These are phyloP conservation scores for Elongisporangium anandrum DNA, from an alignment of 352 stramenopile genomes.

Conservation along the genomic window DNA sequence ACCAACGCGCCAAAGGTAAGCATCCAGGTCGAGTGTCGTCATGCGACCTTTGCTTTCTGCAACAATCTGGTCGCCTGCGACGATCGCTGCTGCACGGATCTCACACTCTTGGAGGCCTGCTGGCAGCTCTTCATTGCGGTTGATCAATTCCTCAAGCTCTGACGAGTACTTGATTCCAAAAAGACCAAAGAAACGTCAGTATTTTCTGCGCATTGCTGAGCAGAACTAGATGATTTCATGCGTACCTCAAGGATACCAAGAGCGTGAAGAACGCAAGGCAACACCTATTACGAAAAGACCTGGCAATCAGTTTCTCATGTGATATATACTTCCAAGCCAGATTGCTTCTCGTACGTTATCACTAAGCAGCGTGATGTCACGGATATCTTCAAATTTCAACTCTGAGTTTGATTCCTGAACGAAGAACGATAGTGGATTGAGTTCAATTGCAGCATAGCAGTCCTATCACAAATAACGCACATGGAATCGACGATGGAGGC, in stretches of 20 bases:
- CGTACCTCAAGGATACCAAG: conserved; percentile 66
- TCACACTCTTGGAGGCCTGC: conserved; percentile 51
- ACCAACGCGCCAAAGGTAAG: conserved; percentile 72
- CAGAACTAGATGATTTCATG: not conserved
- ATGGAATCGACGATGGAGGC: conserved; percentile 64
- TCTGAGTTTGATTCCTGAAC: conserved; percentile 37
- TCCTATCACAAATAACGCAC: conserved; percentile 14
- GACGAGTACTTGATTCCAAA: conserved; percentile 35
- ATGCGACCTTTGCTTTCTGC: conserved; percentile 41
- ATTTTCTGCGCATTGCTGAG: not conserved
- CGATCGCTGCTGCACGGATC: conserved; percentile 53
- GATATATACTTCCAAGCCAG: not conserved
- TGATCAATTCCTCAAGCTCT: conserved; percentile 44
- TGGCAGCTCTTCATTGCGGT: conserved; percentile 41
- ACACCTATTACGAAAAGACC: conserved; percentile 27
- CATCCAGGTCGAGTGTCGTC: conserved; percentile 42
- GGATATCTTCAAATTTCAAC: conserved; percentile 57
- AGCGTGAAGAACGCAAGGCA: conserved; percentile 71
- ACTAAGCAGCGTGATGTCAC: conserved; percentile 53
- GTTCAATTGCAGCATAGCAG: not conserved
- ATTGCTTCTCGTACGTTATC: conserved; percentile 44
- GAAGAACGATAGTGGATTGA: conserved; percentile 5
- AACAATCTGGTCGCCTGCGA: conserved; percentile 71
- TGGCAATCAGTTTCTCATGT: not conserved
- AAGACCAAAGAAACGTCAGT: not conserved